These are phyloP conservation scores for Camellia lanceoleosa DNA, from an alignment of 148 eudicot species.

Conservation along the genomic window DNA sequence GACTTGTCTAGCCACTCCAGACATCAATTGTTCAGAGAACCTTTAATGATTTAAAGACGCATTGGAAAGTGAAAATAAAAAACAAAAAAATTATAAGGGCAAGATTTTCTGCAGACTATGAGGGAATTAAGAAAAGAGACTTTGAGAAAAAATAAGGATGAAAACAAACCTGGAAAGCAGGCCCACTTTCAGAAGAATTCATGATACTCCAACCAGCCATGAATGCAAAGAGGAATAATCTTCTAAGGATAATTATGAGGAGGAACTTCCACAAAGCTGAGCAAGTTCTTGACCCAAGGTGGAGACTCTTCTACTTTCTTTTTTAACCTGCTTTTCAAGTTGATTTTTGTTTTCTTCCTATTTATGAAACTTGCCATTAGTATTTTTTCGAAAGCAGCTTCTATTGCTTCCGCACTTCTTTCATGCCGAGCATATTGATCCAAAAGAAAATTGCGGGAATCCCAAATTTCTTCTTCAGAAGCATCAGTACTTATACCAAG, in stretches of 20 bases:
- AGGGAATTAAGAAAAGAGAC: background rate
- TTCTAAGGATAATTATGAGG: conserved; percentile 67
- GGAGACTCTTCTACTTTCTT: conserved; percentile 95
- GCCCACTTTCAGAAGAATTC: conserved; percentile 91
- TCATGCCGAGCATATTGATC: conserved; percentile 79
- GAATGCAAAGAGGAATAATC: conserved; percentile 78
- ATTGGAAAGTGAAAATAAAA: background rate
- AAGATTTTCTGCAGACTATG: background rate
- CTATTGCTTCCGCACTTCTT: conserved; percentile 85
- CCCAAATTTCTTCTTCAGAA: conserved; percentile 91
- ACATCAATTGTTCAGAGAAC: background rate
- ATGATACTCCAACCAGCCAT: conserved; percentile 96
- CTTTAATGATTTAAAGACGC: background rate
- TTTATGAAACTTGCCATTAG: conserved; percentile 70
- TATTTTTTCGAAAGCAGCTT: conserved; percentile 87
- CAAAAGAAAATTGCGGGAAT: conserved; percentile 78
- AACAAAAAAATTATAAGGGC: no score
- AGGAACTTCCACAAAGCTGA: conserved; percentile 87
- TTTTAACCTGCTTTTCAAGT: conserved; percentile 84
- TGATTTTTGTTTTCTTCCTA: conserved; percentile 78
- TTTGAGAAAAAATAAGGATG: background rate
- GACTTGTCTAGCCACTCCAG: background rate
- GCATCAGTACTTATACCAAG: conserved; percentile 85
- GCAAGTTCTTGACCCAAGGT: conserved; percentile 83
- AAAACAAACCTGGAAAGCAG: conserved; percentile 88